Evolutionary conservation across 345 rosid genomes (phyloP).

Genomic region (Eucalyptus virginea): DNA sequence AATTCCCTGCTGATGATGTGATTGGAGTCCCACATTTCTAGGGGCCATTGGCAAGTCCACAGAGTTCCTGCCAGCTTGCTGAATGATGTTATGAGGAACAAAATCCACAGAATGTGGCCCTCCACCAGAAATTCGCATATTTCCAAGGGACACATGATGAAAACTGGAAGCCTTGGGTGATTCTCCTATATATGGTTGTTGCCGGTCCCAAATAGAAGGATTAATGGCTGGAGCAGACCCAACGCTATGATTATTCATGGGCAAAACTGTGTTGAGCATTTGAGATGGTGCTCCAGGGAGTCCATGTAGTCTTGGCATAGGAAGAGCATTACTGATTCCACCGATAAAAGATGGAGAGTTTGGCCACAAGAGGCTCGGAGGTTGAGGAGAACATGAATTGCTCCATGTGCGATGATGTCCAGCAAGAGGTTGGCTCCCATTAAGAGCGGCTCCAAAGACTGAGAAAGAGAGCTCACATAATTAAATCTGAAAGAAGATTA

Average conservation of each 20-base stretch:
- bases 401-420: conserved; percentile 31
- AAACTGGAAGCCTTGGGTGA: conserved; percentile 35
- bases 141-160: conserved; percentile 44
- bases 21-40: conserved; percentile 24
- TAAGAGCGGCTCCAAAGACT: conserved; percentile 32
- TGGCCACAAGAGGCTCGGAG: conserved; percentile 48
- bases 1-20: conserved; percentile 28
- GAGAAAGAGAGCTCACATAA: background rate
- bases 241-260: conserved; percentile 24
- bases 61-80: conserved; percentile 18
- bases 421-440: conserved; percentile 19
- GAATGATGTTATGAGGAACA: conserved; percentile 16
- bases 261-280: conserved; percentile 13
- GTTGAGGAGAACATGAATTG: conserved; percentile 21
- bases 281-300: conserved; percentile 29
- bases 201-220: conserved; percentile 44
- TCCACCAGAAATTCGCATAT: conserved; percentile 26
- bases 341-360: conserved; percentile 36
- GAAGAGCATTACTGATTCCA: conserved; percentile 23
- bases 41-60: conserved; percentile 18
- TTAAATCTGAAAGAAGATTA: background rate
- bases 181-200: conserved; percentile 27
- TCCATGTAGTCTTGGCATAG: conserved; percentile 19
- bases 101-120: conserved; percentile 26
- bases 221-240: conserved; percentile 48